phyloP scores from a whole-genome alignment of 768 basidiomycete genomes.

The Lactifluus pinguis region DNA sequence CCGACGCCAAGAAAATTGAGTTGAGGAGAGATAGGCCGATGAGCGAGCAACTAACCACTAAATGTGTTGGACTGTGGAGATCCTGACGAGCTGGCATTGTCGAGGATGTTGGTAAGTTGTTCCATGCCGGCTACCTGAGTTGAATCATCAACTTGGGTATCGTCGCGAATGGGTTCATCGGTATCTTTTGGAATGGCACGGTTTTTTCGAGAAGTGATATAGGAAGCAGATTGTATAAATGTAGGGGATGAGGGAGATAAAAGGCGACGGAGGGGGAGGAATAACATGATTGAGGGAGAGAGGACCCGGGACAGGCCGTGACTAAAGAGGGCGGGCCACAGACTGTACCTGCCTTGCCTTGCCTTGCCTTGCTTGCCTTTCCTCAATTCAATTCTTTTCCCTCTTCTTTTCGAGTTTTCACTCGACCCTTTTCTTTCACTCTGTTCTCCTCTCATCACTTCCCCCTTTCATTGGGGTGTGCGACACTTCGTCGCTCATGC shows the following conservation, averaged over 20 bases:
- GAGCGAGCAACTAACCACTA: not conserved
- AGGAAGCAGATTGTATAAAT: not conserved
- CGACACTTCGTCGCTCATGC: slow-evolving; percentile 22
- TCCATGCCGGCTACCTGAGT: not conserved
- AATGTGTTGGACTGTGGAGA: slow-evolving; percentile 1
- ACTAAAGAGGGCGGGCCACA: not conserved
- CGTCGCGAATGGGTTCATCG: not conserved
- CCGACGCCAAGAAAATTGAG: not conserved
- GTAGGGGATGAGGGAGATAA: not conserved
- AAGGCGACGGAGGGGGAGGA: not conserved
- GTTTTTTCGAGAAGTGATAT: not conserved
- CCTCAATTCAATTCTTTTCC: slow-evolving; percentile 14
- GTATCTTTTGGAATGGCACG: not conserved
- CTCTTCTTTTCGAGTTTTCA: slow-evolving; percentile 9
- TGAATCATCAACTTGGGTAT: not conserved
- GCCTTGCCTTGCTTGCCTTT: not conserved
- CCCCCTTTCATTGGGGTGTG: slow-evolving; percentile 11
- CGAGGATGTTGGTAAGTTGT: slow-evolving; percentile 8
- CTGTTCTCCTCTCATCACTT: slow-evolving; percentile 7
- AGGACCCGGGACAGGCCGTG: slow-evolving; percentile 10
- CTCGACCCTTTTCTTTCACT: slow-evolving; percentile 1
- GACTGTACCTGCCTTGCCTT: too few species aligned
- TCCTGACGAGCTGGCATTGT: not conserved
- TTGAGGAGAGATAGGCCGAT: not conserved
- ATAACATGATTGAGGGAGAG: not conserved